Conservation (phyloP, 768 basidiomycete genomes). For the Cystobasidium ongulense region DNA sequence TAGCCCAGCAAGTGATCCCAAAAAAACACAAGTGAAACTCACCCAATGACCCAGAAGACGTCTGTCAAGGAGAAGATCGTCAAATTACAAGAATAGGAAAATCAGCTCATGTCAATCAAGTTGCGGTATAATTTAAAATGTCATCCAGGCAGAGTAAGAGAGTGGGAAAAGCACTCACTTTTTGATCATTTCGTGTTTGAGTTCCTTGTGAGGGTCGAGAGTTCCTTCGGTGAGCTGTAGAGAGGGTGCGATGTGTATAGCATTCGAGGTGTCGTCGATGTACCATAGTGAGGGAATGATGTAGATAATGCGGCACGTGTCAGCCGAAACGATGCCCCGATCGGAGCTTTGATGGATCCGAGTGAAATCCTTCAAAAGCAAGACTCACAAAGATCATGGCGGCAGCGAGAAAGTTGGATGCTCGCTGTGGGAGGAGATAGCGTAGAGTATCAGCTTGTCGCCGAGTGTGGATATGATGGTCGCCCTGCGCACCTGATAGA, state of each 20-base stretch:
- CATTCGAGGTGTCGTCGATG: neutral
- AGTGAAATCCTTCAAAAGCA: no score
- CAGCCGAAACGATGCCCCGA: neutral
- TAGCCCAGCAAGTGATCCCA: neutral
- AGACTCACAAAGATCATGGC: conserved; percentile 35
- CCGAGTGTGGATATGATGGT: neutral
- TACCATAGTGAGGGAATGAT: neutral
- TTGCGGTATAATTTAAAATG: neutral
- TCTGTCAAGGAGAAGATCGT: neutral
- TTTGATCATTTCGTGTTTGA: conserved; percentile 33
- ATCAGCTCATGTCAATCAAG: neutral
- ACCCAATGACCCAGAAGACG: conserved; percentile 30
- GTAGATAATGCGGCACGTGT: conserved; percentile 1
- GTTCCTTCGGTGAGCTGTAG: conserved; percentile 24
- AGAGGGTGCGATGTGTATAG: neutral
- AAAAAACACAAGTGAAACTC: neutral
- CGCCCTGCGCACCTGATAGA: neutral
- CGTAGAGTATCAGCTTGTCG: neutral
- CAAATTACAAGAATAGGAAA: neutral
- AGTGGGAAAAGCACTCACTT: conserved; percentile 33
- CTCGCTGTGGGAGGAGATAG: conserved; percentile 5
- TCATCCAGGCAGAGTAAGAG: neutral
- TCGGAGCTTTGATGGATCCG: no score
- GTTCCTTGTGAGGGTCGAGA: conserved; percentile 28
- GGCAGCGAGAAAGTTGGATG: conserved; percentile 32